Evolutionary conservation across 345 rosid genomes (phyloP).

Genomic region (Kandelia obovata): DNA sequence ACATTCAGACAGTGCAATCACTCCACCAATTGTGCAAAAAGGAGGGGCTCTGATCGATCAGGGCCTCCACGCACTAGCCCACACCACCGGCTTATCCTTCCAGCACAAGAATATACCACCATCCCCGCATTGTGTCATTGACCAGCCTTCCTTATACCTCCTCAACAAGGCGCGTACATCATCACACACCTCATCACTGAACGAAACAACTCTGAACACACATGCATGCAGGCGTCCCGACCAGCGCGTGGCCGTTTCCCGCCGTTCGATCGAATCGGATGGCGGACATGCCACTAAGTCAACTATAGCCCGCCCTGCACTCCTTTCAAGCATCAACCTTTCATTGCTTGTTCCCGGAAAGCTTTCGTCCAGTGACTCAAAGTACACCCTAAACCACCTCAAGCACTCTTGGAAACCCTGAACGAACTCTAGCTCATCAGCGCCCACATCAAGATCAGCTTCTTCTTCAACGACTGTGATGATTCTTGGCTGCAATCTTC

Average conservation of each 20-base stretch:
- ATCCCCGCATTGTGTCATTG: constrained; percentile 59
- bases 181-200: constrained; percentile 85
- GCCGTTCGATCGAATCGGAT: constrained; percentile 57
- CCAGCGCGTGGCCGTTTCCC: constrained; percentile 82
- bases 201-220: constrained; percentile 45
- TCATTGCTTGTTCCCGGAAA: constrained; percentile 77
- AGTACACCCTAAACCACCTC: constrained; percentile 89
- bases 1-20: constrained; percentile 43
- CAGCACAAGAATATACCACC: constrained; percentile 88
- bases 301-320: constrained; percentile 67
- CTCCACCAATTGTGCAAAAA: not conserved
- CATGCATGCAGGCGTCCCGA: constrained; percentile 51
- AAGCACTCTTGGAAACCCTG: constrained; percentile 68
- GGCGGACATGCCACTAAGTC: constrained; percentile 78
- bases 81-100: constrained; percentile 91
- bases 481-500: constrained; percentile 62
- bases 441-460: constrained; percentile 70
- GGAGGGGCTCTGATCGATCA: constrained; percentile 12
- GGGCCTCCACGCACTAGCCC: constrained; percentile 97
- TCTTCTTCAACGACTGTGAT: constrained; percentile 89
- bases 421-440: constrained; percentile 61
- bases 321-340: constrained; percentile 77
- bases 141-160: constrained; percentile 91
- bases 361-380: constrained; percentile 78
- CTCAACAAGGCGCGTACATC: constrained; percentile 86